Conservation (phyloP, 768 basidiomycete genomes). For the Pleurotus sapidus region DNA sequence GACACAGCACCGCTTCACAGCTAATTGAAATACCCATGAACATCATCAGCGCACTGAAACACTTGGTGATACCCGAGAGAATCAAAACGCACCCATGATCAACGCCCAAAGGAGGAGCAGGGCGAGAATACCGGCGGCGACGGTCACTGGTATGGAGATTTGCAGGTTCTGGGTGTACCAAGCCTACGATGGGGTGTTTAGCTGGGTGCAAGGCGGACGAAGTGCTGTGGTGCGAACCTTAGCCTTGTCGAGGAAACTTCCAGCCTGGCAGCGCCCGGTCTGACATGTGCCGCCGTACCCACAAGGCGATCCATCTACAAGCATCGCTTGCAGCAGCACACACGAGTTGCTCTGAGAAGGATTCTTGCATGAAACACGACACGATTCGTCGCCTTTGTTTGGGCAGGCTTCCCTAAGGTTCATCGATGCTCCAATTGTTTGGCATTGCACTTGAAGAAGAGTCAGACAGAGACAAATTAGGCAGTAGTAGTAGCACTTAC, state of each 20-base stretch:
- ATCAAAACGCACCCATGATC: constrained; percentile 34
- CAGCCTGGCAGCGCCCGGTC: constrained; percentile 59
- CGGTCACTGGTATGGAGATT: constrained; percentile 76
- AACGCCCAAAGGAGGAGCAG: constrained; percentile 56
- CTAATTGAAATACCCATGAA: constrained; percentile 19
- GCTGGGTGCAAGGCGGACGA: constrained; percentile 6
- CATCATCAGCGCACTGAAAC: too few relatives aligned
- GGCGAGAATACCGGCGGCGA: constrained; percentile 63
- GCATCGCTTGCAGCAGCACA: constrained; percentile 62
- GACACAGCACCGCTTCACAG: constrained; percentile 28
- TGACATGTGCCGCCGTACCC: constrained; percentile 74
- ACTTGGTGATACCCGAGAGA: too few relatives aligned
- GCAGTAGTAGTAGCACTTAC: constrained; percentile 36
- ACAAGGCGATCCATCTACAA: constrained; percentile 83
- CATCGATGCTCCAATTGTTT: constrained; percentile 68
- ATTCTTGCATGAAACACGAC: constrained; percentile 80
- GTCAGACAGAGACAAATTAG: constrained; percentile 4
- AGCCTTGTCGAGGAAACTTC: constrained; percentile 54
- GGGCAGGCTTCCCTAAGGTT: constrained; percentile 67
- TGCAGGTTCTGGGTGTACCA: constrained; percentile 78
- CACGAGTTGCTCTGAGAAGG: constrained; percentile 61
- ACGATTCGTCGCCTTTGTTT: constrained; percentile 57
- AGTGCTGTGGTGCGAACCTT: constrained; percentile 38
- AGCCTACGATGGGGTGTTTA: constrained; percentile 36
- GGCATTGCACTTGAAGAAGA: constrained; percentile 61